Evolutionary conservation across 805 yeast genomes (phyloP), one percentile per base, ranked within the genome.

Genomic region (Clavispora vitiphila): DNA sequence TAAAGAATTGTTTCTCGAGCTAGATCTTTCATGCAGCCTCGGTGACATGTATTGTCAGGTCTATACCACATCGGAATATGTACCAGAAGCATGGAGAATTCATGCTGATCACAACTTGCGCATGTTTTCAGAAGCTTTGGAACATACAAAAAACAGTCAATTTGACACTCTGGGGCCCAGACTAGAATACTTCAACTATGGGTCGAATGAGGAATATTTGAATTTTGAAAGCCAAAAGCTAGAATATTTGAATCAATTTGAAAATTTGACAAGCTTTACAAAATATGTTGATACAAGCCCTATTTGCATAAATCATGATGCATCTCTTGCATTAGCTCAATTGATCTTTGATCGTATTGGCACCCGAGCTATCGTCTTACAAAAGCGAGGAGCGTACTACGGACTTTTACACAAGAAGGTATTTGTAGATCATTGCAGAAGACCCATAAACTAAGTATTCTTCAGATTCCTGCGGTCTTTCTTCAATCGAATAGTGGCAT

Each of bases 321-420:
- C 78, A 14, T 78, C 78, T 9, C 51, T 77, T 22, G 63, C 77
- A 7, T 59, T 77, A 46, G 79, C 77, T 3, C 74, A 76, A 42
- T 59, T 69, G 53, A 60, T 78, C 18, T 78, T 78, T 54, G 71
- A 75, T 34, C 70, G 73, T 48, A 58, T 78, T 25, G 83, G 83
- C 1, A 70, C 67, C 27, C 55, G 81, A 34, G 74, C 76, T 2
- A 68, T 76, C 41, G 71, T 76, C 1, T 55, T 71, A 20, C 48
- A 65, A 11, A 65, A 65, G 38, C 64, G 71, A 23, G 81, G 80
- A 10, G 56, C 61, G 40, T 77, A 67, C 51, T 65, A 66, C 42
- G 81, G 81, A 1, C 64, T 77, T 4, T 56, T 78, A 43, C 80
- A 78, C 50, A 75, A 74, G 55, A 77, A 78, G 55, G 65, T 67